A percentile compares a stretch with the other conserved stretches of the same genome.
Conservation (phyloP, 1,284 basidiomycete species). For the Leccinum subrobustum region DNA sequence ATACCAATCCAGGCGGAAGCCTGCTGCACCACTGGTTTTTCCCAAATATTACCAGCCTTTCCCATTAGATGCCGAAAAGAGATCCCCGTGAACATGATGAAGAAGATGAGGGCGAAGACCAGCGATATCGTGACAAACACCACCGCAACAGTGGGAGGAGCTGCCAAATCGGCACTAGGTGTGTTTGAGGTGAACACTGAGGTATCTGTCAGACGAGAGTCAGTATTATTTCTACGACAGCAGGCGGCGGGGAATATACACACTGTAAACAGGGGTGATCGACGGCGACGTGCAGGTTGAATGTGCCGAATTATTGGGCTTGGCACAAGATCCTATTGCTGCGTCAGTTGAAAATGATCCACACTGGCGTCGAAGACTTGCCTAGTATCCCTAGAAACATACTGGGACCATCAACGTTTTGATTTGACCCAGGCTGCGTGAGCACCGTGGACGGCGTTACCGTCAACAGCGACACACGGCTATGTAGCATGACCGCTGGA, state of each 20-base stretch:
- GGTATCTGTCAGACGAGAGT: conserved; percentile 47
- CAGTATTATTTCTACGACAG: not conserved
- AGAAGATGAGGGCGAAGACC: conserved; percentile 60
- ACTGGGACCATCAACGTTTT: conserved; percentile 65
- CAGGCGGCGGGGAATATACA: conserved; percentile 13
- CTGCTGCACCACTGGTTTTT: conserved; percentile 58
- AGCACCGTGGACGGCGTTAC: conserved; percentile 58
- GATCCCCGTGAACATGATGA: conserved; percentile 63
- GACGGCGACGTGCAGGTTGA: conserved; percentile 57
- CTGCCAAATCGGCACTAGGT: conserved; percentile 54
- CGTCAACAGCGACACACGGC: conserved; percentile 61
- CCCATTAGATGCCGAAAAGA: conserved; percentile 68
- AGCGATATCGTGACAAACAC: conserved; percentile 65
- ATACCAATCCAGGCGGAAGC: conserved; percentile 72
- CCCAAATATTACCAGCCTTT: conserved; percentile 47
- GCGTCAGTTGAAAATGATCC: conserved; percentile 4
- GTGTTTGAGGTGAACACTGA: conserved; percentile 57
- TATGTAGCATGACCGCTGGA: conserved; percentile 57
- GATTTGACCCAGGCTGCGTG: conserved; percentile 40
- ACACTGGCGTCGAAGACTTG: conserved; percentile 29
- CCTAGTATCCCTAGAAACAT: conserved; percentile 67
- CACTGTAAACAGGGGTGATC: conserved; percentile 65
- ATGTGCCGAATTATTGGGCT: conserved; percentile 44
- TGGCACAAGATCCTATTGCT: conserved; percentile 64
- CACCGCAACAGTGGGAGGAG: conserved; percentile 61